Percentiles rank a stretch among this genome's conserved stretches.
Evolutionary conservation across 352 stramenopile genomes (phyloP).

Genomic region (Globisporangium viniferum): DNA sequence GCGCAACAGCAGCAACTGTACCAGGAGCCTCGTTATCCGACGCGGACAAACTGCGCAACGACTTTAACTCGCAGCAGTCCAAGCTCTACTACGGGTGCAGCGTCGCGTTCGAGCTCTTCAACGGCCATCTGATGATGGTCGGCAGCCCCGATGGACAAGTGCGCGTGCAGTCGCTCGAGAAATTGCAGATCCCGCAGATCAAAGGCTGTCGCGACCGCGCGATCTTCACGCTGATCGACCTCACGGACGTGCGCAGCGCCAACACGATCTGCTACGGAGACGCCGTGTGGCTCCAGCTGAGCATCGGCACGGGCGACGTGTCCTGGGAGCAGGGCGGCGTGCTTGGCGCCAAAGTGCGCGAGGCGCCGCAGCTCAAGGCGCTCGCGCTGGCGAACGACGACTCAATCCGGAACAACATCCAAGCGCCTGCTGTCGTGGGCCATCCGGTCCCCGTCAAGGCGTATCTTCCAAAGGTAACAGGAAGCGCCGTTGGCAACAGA

Average conservation of each 20-base stretch:
- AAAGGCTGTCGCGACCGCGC: conserved; percentile 51
- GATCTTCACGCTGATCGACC: conserved; percentile 70
- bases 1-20: background rate
- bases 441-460: conserved; percentile 58
- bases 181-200: conserved; percentile 42
- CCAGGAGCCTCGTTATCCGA: conserved; percentile 28
- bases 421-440: conserved; percentile 45
- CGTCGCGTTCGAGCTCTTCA: conserved; percentile 70
- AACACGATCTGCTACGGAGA: conserved; percentile 73
- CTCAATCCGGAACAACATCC: conserved; percentile 46
- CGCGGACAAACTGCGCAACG: conserved; percentile 63
- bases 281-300: conserved; percentile 74
- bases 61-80: conserved; percentile 64
- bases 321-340: conserved; percentile 77
- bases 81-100: conserved; percentile 67
- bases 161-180: conserved; percentile 59
- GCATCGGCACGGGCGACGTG: conserved; percentile 53
- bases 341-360: conserved; percentile 67
- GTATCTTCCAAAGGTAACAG: conserved; percentile 65
- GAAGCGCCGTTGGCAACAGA: background rate
- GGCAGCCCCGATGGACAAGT: conserved; percentile 56
- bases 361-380: conserved; percentile 67
- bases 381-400: conserved; percentile 47
- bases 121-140: conserved; percentile 73
- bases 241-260: conserved; percentile 61